Percentiles rank a stretch among this genome's conserved stretches.
phyloP scores from a whole-genome alignment of 2,329 filamentous ascomycete species.

The Hymenoscyphus albidus region DNA sequence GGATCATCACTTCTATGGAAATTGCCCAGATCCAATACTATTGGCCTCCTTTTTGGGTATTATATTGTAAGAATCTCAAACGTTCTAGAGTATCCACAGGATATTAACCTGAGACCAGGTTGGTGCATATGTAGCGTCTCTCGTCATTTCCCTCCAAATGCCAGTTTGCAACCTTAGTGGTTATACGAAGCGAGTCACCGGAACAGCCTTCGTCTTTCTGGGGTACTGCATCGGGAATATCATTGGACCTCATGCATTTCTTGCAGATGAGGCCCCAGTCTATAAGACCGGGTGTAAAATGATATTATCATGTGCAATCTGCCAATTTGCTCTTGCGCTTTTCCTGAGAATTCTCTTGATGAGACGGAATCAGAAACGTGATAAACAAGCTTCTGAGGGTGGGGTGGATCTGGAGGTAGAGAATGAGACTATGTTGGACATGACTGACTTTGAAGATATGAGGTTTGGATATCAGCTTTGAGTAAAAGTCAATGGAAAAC shows the following conservation, averaged over 20 bases:
- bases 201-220: slow-evolving; percentile 40
- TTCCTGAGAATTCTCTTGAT: slow-evolving; percentile 37
- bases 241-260: slow-evolving; percentile 49
- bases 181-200: slow-evolving; percentile 45
- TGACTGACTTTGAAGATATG: slow-evolving; percentile 7
- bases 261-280: slow-evolving; percentile 34
- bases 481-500: not conserved
- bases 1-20: slow-evolving; percentile 33
- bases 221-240: slow-evolving; percentile 20
- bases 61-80: slow-evolving; percentile 24
- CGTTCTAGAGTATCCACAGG: not conserved
- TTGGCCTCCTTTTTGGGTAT: slow-evolving; percentile 33
- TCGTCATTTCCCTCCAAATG: slow-evolving; percentile 52
- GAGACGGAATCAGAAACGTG: slow-evolving; percentile 21
- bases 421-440: slow-evolving; percentile 8
- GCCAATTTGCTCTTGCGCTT: slow-evolving; percentile 40
- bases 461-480: not conserved
- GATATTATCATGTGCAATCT: slow-evolving; percentile 44
- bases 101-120: slow-evolving; percentile 15
- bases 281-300: slow-evolving; percentile 51
- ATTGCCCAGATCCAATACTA: slow-evolving; percentile 28
- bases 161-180: slow-evolving; percentile 42
- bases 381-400: slow-evolving; percentile 31
- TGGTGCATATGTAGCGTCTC: slow-evolving; percentile 46
- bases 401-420: slow-evolving; percentile 8